Conservation (phyloP, 257 asterid genomes). For the Leonotis leonurus region DNA sequence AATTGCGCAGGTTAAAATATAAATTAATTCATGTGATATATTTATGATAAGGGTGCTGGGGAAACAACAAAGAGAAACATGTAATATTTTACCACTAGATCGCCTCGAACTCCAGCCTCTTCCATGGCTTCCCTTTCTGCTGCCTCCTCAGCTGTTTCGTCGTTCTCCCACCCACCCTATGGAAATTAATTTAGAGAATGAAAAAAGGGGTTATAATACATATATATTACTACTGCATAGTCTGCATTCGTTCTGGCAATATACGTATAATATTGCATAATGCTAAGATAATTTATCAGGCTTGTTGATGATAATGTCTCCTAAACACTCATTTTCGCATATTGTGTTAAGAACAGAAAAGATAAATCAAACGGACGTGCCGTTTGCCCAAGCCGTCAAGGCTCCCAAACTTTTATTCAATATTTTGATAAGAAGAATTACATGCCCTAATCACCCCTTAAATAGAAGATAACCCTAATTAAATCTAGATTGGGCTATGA, state of each 20-base stretch:
- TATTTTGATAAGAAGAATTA: too few relatives aligned
- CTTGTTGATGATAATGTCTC: neutral
- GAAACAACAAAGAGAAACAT: neutral
- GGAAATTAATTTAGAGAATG: slow-evolving; percentile 6
- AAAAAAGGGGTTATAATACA: neutral
- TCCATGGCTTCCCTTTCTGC: slow-evolving; percentile 85
- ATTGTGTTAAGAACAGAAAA: too few relatives aligned
- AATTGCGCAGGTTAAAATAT: too few relatives aligned
- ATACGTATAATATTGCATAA: neutral
- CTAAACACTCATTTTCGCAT: neutral
- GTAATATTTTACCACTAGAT: slow-evolving; percentile 52
- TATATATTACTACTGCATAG: too few relatives aligned
- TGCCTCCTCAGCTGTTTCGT: slow-evolving; percentile 89
- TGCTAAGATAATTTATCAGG: neutral
- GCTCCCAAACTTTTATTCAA: too few relatives aligned
- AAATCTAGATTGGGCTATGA: too few relatives aligned
- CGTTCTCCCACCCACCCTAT: slow-evolving; percentile 99
- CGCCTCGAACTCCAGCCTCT: slow-evolving; percentile 97
- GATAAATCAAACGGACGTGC: too few relatives aligned
- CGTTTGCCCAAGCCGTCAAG: too few relatives aligned
- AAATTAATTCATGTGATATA: neutral
- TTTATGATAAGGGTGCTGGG: too few relatives aligned
- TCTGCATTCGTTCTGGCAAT: too few relatives aligned
- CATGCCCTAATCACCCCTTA: too few relatives aligned
- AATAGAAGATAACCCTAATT: too few relatives aligned